Conservation (phyloP, 257 asterid species). For the Penstemon barbatus region DNA sequence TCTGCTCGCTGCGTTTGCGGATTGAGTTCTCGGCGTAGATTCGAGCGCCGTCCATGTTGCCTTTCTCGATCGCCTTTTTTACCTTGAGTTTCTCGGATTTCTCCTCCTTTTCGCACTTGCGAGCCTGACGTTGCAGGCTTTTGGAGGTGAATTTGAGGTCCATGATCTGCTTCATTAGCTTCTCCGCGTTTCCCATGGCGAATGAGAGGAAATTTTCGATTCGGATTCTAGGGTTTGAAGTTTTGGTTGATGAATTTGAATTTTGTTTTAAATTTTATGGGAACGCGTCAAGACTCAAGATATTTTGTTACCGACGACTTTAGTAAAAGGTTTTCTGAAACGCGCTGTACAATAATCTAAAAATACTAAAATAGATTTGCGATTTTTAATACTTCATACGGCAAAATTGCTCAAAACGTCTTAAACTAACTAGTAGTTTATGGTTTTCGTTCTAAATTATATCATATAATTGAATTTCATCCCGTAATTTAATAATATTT, state of each 20-base stretch:
- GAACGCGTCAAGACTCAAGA: too few relatives aligned
- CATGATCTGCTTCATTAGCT: slow-evolving; percentile 89
- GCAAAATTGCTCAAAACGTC: too few relatives aligned
- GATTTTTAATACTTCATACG: too few relatives aligned
- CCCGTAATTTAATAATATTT: too few relatives aligned
- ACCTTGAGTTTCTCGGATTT: slow-evolving; percentile 90
- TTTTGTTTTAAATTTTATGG: not conserved
- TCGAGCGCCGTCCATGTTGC: slow-evolving; percentile 97
- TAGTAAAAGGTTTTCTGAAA: too few relatives aligned
- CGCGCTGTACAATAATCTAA: too few relatives aligned
- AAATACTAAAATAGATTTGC: too few relatives aligned
- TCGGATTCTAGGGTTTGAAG: slow-evolving; percentile 13
- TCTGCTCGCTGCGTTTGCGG: slow-evolving; percentile 93
- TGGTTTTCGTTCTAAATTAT: too few relatives aligned
- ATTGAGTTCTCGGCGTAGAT: slow-evolving; percentile 98
- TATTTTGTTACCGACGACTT: too few relatives aligned
- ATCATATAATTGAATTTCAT: too few relatives aligned
- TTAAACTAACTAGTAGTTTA: too few relatives aligned
- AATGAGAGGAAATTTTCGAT: not conserved
- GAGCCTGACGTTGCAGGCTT: slow-evolving; percentile 79
- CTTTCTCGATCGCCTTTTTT: slow-evolving; percentile 94
- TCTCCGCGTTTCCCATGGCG: slow-evolving; percentile 88
- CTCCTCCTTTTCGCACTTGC: slow-evolving; percentile 95
- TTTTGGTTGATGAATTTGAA: slow-evolving; percentile 14
- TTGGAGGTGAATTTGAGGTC: slow-evolving; percentile 91